These are phyloP conservation scores for Schizonepeta tenuifolia DNA, from an alignment of 257 asterid species.

Conservation along the genomic window DNA sequence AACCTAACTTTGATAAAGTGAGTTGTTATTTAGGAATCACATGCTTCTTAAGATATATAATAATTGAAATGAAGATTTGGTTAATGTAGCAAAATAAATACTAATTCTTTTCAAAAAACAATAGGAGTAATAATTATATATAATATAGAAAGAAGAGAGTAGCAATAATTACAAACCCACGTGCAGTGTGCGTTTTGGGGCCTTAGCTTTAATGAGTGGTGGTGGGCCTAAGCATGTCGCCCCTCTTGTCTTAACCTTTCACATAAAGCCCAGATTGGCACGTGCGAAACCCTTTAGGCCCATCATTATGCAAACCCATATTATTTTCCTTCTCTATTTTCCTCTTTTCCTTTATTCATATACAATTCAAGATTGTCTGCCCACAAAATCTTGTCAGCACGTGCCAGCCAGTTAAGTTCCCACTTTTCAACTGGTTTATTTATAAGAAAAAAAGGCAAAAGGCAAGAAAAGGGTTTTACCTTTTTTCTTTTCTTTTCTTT, in stretches of 20 bases:
- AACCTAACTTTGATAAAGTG: not conserved
- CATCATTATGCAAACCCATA: conserved; percentile 39
- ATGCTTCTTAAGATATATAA: conserved; percentile 22
- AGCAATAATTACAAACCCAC: conserved; percentile 37
- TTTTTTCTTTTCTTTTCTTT: not conserved
- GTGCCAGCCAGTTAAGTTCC: conserved; percentile 48
- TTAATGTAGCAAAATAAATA: not conserved
- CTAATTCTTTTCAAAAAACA: no score
- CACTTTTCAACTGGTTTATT: conserved; percentile 24
- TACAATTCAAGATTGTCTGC: conserved; percentile 34
- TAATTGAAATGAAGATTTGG: conserved; percentile 23
- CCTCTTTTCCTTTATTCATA: conserved; percentile 32
- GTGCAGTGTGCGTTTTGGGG: conserved; percentile 36
- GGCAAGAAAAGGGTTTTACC: conserved; percentile 1
- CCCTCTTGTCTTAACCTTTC: conserved; percentile 41
- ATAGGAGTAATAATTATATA: no score
- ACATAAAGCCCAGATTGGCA: conserved; percentile 50
- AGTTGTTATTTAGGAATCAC: conserved; percentile 2
- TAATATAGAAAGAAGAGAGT: not conserved
- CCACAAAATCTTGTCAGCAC: conserved; percentile 40
- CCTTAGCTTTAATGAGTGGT: conserved; percentile 36
- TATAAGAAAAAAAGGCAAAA: not conserved
- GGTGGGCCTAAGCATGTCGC: conserved; percentile 47
- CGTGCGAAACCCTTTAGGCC: conserved; percentile 47
- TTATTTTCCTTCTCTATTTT: not conserved